Evolutionary conservation across 495 filamentous ascomycete species (phyloP), one percentile per base, ranked within the genome.

Genomic region (Tetracladium setigerum): DNA sequence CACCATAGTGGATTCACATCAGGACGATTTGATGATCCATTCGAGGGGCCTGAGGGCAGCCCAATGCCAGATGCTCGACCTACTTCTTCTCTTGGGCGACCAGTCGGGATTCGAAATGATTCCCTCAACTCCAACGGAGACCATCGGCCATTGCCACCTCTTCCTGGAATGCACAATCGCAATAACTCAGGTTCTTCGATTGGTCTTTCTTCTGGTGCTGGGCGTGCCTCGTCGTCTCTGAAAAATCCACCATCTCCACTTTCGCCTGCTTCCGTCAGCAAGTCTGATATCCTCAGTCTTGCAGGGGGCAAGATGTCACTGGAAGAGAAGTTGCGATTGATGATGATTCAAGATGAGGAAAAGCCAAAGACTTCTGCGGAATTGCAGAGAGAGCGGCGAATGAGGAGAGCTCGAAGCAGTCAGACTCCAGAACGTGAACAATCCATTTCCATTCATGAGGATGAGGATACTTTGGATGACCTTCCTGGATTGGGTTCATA

Each of bases 261-360:
- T 8, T 67, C 43, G 61, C 70, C 80, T 19, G 80, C 81, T 14
- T 71, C 77, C 0, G 70, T 74, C 44, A 80, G 71, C 52, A 88
- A 88, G 62, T 68, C 79, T 5, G 87, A 94, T 35, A 78, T 84
- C 41, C 74, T 83, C 5, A 78, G 76, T 19, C 80, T 85, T 61
- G 74, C 73, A 18, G 78, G 78, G 47, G 72, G 73, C 14, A 81
- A 75, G 19, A 85, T 91, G 83, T 73, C 86, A 4, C 67, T 95
- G 4, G 86, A 95, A 56, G 89, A 95, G 43, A 72, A 87, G 22
- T 72, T 95, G 22, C 78, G 77, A 50, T 74, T 92, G 22, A 89
- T 94, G 86, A 85, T 87, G 81, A 72, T 89, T 32, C 70, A 76
- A 41, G 81, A 84, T 51, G 71, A 81, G 46, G 63, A 67, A 15